Evolutionary conservation across 106 monocot genomes (phyloP), one percentile per base, ranked within the genome.

Genomic region (Dendrobium catenatum): DNA sequence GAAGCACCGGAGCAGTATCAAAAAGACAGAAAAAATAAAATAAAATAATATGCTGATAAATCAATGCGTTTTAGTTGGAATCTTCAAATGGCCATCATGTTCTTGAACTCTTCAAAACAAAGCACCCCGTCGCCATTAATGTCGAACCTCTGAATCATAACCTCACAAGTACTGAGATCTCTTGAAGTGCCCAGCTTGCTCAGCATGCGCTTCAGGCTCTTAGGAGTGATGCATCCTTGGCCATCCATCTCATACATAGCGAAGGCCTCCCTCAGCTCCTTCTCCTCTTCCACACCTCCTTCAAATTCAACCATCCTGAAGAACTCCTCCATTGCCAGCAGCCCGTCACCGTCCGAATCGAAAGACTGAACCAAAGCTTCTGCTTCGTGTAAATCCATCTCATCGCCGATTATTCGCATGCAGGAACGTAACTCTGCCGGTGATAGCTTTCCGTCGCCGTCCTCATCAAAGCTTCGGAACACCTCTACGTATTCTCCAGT

Each of bases 81-180:
- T 13, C 88, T 73, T 94, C 94, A 68, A 89, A 90, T 4, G 91
- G 91, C 20, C 92, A 92, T 89, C 92, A 92, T 89, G 78, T 77
- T 11, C 84, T 72, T 82, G 80, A 92, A 92, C 79, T 92, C 91
- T 4, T 92, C 91, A 27, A 89, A 92, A 80, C 68, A 85, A 76
- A 92, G 75, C 42, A 92, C 88, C 0, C 89, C 92, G 41, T 92
- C 92, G 4, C 88, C 84, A 58, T 92, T 82, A 13, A 81, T 55
- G 81, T 92, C 87, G 85, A 87, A 92, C 55, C 79, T 51, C 17
- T 42, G 33, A 77, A 79, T 85, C 82, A 85, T 85, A 27, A 58
- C 59, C 2, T 16, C 20, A 47, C 85, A 85, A 19, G 81, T 78
- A 9, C 24, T 56, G 7, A 78, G 4, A 18, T 70, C 24, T 27